A percentile compares a stretch with the other conserved stretches of the same genome.
phyloP scores from a whole-genome alignment of 2,329 filamentous ascomycete genomes.

The Neophaeococcomyces mojaviensis region DNA sequence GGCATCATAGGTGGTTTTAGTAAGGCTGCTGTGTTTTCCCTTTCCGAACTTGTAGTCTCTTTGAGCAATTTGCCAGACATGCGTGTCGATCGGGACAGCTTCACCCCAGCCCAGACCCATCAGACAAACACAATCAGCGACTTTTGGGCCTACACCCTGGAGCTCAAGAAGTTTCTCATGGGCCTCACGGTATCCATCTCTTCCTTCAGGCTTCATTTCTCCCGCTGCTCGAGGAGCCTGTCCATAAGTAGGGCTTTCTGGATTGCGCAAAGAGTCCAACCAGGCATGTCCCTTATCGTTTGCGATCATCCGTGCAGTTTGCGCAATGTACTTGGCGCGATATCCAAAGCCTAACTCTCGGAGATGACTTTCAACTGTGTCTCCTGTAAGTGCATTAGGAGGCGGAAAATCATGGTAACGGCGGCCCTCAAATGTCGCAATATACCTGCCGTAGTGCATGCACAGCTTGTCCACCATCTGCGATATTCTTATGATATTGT shows the following conservation, averaged over 20 bases:
- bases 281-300: constrained; percentile 61
- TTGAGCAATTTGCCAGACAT: constrained; percentile 97
- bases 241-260: constrained; percentile 58
- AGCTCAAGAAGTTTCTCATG: constrained; percentile 72
- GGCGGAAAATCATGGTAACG: constrained; percentile 81
- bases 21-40: constrained; percentile 75
- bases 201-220: constrained; percentile 43
- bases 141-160: constrained; percentile 89
- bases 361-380: constrained; percentile 71
- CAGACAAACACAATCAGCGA: constrained; percentile 90
- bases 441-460: constrained; percentile 68
- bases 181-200: constrained; percentile 66
- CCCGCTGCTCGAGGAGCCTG: constrained; percentile 36
- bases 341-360: constrained; percentile 88
- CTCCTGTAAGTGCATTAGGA: constrained; percentile 63
- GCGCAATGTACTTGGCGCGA: constrained; percentile 81
- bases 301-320: constrained; percentile 71
- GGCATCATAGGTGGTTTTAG: constrained; percentile 79
- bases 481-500: constrained; percentile 90
- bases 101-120: constrained; percentile 97
- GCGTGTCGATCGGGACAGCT: constrained; percentile 91
- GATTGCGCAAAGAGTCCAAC: constrained; percentile 72
- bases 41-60: constrained; percentile 90
- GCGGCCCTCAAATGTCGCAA: constrained; percentile 62
- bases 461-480: constrained; percentile 96